Conservation (phyloP, 2,329 filamentous ascomycete genomes). For the Beauveria sp. region DNA sequence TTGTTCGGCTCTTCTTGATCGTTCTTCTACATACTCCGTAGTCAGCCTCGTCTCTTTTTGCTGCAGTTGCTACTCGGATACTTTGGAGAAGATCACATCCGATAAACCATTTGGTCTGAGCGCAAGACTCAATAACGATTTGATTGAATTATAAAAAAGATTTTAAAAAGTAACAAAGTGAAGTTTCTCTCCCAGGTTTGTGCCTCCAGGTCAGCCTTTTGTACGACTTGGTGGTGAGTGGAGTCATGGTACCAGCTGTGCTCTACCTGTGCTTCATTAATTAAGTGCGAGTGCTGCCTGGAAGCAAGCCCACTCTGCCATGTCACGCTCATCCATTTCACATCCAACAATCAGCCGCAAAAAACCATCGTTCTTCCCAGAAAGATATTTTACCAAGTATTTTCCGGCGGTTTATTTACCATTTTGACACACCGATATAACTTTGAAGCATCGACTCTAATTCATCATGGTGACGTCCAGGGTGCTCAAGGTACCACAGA, state of each 20-base stretch:
- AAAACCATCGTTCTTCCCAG: too few species aligned
- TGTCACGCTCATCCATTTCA: neutral
- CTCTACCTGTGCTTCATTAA: neutral
- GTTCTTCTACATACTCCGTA: too few species aligned
- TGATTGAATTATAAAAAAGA: too few species aligned
- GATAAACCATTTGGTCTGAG: too few species aligned
- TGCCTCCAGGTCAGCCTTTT: too few species aligned
- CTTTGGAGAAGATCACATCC: too few species aligned
- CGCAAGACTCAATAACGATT: too few species aligned
- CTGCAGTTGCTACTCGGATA: too few species aligned
- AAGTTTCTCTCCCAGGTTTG: too few species aligned
- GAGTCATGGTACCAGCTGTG: neutral
- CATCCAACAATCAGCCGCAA: neutral
- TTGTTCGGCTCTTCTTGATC: too few species aligned
- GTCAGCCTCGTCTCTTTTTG: too few species aligned
- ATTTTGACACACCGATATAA: neutral
- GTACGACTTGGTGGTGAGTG: neutral
- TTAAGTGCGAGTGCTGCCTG: neutral
- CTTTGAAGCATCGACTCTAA: neutral
- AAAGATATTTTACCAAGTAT: neutral
- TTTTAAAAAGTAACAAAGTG: too few species aligned
- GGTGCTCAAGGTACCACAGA: constrained; percentile 9
- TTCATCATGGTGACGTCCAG: neutral
- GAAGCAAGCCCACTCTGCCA: neutral
- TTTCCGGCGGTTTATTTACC: neutral